phyloP scores from a whole-genome alignment of 2,329 filamentous ascomycete genomes.

The Mycosphaerelloides madeirae region DNA sequence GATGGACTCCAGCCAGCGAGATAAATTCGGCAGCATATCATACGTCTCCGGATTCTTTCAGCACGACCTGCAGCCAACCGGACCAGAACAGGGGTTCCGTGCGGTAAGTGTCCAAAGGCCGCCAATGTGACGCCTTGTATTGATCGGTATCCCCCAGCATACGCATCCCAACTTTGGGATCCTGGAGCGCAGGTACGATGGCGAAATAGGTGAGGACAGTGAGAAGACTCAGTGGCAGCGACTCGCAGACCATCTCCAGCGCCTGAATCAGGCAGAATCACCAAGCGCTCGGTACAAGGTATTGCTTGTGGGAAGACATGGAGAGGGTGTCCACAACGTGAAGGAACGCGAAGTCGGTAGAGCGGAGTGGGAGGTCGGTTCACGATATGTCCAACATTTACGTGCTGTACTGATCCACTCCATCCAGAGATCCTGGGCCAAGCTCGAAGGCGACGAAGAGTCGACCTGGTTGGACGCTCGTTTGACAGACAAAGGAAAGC shows the following conservation, averaged over 20 bases:
- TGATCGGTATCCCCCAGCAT: not conserved
- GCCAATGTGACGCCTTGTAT: no score
- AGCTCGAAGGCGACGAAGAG: slow-evolving; percentile 59
- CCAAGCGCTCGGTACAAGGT: not conserved
- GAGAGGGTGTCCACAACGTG: slow-evolving; percentile 58
- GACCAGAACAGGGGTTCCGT: slow-evolving; percentile 1
- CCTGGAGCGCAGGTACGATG: not conserved
- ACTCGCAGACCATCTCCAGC: not conserved
- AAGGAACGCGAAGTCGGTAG: slow-evolving; percentile 65
- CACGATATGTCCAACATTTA: not conserved
- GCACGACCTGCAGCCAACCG: slow-evolving; percentile 1
- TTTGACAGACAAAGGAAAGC: slow-evolving; percentile 54
- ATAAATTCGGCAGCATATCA: not conserved
- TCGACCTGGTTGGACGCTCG: slow-evolving; percentile 58
- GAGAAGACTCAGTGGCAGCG: not conserved
- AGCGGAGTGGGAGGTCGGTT: slow-evolving; percentile 56
- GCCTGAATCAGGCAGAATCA: not conserved
- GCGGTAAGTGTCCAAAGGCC: slow-evolving; percentile 1
- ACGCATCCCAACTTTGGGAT: not conserved
- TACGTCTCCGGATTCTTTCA: slow-evolving; percentile 1
- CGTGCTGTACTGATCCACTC: not conserved
- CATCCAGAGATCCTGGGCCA: slow-evolving; percentile 53
- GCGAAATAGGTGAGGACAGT: not conserved
- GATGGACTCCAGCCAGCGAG: no score
- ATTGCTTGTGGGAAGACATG: slow-evolving; percentile 48